Evolutionary conservation across 176 grass and related monocot species (phyloP).

Genomic region (Phoenix roebelenii): DNA sequence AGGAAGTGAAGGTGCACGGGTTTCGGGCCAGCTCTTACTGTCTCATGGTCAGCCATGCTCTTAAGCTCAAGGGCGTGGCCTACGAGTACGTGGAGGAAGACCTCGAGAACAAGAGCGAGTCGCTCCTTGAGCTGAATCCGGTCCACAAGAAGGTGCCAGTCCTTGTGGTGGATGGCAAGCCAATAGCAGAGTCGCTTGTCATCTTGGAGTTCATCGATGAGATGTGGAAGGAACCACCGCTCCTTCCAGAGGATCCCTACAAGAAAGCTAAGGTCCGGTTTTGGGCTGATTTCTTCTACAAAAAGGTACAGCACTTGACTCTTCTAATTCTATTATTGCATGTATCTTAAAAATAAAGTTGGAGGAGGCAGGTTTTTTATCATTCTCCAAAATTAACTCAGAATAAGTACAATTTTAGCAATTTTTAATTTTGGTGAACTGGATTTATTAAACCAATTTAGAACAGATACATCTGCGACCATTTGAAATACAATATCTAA

Average conservation of each 20-base stretch:
- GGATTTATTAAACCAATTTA: too few relatives aligned
- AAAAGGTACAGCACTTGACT: too few relatives aligned
- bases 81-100: constrained; percentile 56
- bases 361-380: too few relatives aligned
- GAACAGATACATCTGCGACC: too few relatives aligned
- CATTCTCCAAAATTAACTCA: too few relatives aligned
- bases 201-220: constrained; percentile 48
- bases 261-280: constrained; percentile 32
- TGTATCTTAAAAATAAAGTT: too few relatives aligned
- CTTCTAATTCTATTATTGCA: too few relatives aligned
- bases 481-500: too few relatives aligned
- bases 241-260: constrained; percentile 14
- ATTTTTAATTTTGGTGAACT: too few relatives aligned
- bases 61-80: constrained; percentile 36
- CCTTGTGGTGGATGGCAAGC: constrained; percentile 25
- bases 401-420: too few relatives aligned
- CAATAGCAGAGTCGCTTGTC: constrained; percentile 28
- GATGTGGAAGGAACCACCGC: constrained; percentile 22
- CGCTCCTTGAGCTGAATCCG: constrained; percentile 29
- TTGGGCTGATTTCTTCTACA: constrained; percentile 45
- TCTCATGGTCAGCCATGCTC: constrained; percentile 26
- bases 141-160: constrained; percentile 43
- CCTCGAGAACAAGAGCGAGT: constrained; percentile 33
- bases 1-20: constrained; percentile 13
- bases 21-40: constrained; percentile 20